Evolutionary conservation across 116 monocot genomes (phyloP).

Genomic region (Papilionanthe hybrid): DNA sequence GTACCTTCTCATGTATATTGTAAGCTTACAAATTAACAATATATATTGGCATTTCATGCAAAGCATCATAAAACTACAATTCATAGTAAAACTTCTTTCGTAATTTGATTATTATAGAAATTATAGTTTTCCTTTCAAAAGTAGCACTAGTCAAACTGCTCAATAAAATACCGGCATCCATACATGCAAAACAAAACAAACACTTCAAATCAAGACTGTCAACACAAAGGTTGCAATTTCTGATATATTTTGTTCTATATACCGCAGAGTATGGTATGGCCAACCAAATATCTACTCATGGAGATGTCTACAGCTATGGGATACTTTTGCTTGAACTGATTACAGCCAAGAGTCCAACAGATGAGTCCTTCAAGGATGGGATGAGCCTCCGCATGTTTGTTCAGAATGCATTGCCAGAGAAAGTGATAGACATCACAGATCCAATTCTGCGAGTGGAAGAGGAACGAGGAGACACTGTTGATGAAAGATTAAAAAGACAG

Average conservation of each 20-base stretch:
- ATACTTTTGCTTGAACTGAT: conserved; percentile 36
- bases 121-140: no score
- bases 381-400: conserved; percentile 17
- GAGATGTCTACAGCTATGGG: conserved; percentile 38
- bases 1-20: no score
- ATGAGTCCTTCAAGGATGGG: conserved; percentile 14
- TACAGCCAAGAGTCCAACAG: conserved; percentile 26
- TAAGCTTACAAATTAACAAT: no score
- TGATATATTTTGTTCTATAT: neutral
- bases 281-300: conserved; percentile 9
- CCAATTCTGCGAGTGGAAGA: neutral
- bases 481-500: neutral
- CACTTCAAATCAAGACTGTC: no score
- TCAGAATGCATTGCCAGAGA: conserved; percentile 10
- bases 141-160: no score
- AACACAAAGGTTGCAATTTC: no score
- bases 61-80: no score
- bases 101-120: no score
- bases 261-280: neutral
- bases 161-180: no score
- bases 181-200: no score
- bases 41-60: no score
- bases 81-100: no score
- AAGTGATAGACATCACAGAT: conserved; percentile 18
- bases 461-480: neutral